phyloP scores from a whole-genome alignment of 805 yeast species.

The Kazachstania kunashirensis region DNA sequence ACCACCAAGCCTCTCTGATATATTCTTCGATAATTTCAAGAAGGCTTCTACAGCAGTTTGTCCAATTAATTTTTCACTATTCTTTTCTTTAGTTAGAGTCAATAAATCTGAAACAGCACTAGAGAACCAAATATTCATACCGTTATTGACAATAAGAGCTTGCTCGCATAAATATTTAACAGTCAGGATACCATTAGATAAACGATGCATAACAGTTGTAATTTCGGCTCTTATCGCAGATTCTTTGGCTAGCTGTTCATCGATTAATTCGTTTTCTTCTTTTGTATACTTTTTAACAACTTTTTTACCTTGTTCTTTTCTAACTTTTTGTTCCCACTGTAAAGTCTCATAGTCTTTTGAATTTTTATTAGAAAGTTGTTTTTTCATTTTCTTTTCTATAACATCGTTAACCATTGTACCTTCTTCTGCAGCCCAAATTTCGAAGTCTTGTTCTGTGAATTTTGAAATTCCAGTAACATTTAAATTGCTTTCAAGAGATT shows the following conservation, averaged over 20 bases:
- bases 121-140: conserved; percentile 62
- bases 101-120: conserved; percentile 46
- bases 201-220: conserved; percentile 27
- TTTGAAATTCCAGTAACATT: conserved; percentile 28
- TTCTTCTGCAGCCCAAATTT: conserved; percentile 59
- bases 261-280: conserved; percentile 61
- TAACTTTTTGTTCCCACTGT: conserved; percentile 82
- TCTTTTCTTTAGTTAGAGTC: conserved; percentile 32
- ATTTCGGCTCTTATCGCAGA: conserved; percentile 43
- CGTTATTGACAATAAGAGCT: conserved; percentile 50
- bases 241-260: conserved; percentile 58
- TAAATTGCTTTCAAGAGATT: conserved; percentile 37
- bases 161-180: conserved; percentile 44
- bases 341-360: conserved; percentile 75
- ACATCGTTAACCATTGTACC: conserved; percentile 64
- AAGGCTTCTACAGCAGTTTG: conserved; percentile 40
- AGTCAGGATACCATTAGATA: conserved; percentile 44
- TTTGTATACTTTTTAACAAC: conserved; percentile 52
- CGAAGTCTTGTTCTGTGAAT: conserved; percentile 41
- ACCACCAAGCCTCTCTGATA: conserved; percentile 43
- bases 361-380: conserved; percentile 50
- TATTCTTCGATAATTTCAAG: conserved; percentile 43
- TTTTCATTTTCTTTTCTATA: conserved; percentile 37
- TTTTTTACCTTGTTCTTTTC: conserved; percentile 57
- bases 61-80: conserved; percentile 34